phyloP scores from a whole-genome alignment of 176 grass and related monocot species.

The Ananas comosus region DNA sequence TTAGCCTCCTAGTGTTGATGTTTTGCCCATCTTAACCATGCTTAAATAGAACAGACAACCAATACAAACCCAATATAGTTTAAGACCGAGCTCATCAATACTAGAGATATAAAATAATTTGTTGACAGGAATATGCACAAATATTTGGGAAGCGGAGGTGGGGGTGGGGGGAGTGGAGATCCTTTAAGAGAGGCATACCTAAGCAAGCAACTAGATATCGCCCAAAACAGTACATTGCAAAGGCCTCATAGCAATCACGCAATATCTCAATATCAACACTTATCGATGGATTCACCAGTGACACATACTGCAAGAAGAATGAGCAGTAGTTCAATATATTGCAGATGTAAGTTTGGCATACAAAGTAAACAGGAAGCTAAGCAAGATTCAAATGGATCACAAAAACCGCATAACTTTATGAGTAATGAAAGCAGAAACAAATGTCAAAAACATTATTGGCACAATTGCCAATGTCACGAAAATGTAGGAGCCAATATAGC shows the following conservation, averaged over 20 bases:
- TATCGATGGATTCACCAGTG: constrained; percentile 68
- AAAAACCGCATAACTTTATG: too few relatives aligned
- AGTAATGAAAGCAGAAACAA: background rate
- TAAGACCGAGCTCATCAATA: too few relatives aligned
- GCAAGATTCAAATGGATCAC: too few relatives aligned
- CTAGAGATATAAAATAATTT: too few relatives aligned
- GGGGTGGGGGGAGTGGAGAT: background rate
- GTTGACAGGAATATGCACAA: too few relatives aligned
- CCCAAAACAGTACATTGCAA: constrained; percentile 97
- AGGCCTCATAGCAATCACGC: constrained; percentile 81
- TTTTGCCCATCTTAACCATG: too few relatives aligned
- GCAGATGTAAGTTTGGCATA: too few relatives aligned
- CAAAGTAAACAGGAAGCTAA: too few relatives aligned
- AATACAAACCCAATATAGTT: too few relatives aligned
- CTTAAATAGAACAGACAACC: too few relatives aligned
- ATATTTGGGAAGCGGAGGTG: too few relatives aligned
- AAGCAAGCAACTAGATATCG: constrained; percentile 92
- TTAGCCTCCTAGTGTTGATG: too few relatives aligned
- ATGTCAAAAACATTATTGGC: background rate
- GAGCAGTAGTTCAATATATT: constrained; percentile 6
- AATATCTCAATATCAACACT: constrained; percentile 83
- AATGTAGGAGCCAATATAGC: background rate
- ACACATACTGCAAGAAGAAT: constrained; percentile 53
- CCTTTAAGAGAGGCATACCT: constrained; percentile 44
- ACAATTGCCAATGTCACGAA: background rate